Conservation (phyloP, 441 rosid species). For the Populus hybrid region DNA sequence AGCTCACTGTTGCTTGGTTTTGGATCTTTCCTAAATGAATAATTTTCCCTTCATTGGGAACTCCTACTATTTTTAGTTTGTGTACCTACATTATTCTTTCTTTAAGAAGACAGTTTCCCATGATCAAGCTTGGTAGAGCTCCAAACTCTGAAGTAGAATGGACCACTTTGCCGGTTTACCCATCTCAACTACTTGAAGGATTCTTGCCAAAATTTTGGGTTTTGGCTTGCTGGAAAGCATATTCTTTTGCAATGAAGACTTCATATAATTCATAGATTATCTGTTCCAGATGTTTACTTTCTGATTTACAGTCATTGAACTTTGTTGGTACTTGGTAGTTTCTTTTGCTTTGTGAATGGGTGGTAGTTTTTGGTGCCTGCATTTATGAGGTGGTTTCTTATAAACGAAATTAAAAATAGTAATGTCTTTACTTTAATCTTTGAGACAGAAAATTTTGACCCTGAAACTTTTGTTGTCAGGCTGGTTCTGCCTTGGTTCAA, state of each 20-base stretch:
- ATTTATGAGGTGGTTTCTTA: neutral
- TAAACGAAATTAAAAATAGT: neutral
- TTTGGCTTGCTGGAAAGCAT: neutral
- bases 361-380: neutral
- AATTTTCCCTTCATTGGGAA: neutral
- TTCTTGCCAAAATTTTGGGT: neutral
- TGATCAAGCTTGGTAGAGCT: neutral
- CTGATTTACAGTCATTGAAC: neutral
- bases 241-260: neutral
- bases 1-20: neutral
- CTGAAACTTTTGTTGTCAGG: constrained; percentile 43
- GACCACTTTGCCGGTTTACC: neutral
- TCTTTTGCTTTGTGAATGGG: neutral
- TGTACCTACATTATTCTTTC: neutral
- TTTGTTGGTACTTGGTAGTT: neutral
- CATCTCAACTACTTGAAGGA: neutral
- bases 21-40: neutral
- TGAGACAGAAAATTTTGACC: neutral
- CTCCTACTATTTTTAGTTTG: neutral
- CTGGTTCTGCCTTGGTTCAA: constrained; percentile 86
- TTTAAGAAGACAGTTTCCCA: neutral
- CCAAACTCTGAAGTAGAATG: neutral
- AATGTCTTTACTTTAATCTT: neutral
- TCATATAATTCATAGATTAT: too few relatives aligned
- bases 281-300: neutral